Evolutionary conservation across 2,329 filamentous ascomycete genomes (phyloP), one percentile per base, ranked within the genome.

Genomic region (Samsoniella hepiali): DNA sequence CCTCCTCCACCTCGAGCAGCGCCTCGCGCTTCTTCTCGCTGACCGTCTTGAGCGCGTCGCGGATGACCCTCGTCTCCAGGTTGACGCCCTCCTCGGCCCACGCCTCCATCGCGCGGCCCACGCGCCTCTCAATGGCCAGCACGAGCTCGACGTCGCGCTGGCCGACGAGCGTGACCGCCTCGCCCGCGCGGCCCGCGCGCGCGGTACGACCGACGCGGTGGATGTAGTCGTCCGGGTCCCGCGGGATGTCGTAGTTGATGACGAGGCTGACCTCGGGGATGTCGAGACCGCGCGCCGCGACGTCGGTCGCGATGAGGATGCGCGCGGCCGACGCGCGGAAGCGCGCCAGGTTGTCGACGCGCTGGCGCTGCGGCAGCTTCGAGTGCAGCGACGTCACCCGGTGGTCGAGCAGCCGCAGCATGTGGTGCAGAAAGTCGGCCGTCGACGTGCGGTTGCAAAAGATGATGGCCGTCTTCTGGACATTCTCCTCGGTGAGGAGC

Each of bases 151-250:
- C 93, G 75, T 99, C 95, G 64, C 94, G 84, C 81, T 98, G 94
- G 2, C 95, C 94, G 2, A 99, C 89, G 69, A 99, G 86, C 2
- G 91, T 96, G 17, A 97, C 87, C 5, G 90, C 88, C 67, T 93
- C 89, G 70, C 95, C 95, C 60, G 82, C 83, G 51, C 93, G 85
- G 0, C 95, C 95, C 0, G 95, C 95, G 84, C 95, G 88, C 3
- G 95, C 95, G 13, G 95, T 99, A 77, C 95, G 89, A 74, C 95
- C 95, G 58, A 97, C 94, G 13, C 95, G 88, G 79, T 99, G 95
- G 68, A 99, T 95, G 75, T 99, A 99, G 76, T 97, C 94, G 74
- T 97, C 93, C 3, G 94, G 92, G 72, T 97, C 92, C n/a, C 94
- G 88, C 0, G 95, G 95, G 1, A 99, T 87, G 73, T 99, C 95